Base-by-base conservation (phyloP, 2,329 filamentous ascomycete species). In the Catunica adiposa region DNA sequence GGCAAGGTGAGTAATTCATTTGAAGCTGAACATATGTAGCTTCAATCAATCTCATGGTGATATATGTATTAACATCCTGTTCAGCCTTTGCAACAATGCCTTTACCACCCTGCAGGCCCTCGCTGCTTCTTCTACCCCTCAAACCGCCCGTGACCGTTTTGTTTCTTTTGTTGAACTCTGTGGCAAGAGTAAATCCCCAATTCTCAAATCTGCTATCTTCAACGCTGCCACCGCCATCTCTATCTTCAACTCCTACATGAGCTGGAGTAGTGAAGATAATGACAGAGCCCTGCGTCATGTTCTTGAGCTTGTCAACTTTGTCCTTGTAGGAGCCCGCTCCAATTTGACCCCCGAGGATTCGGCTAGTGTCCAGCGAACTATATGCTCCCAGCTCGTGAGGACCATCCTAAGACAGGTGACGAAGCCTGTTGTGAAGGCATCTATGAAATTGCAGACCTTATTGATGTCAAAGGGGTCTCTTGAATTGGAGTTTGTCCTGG, bases 251-350 rank as follows among this genome's bases (percentile, higher is more conserved):
- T 82, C 80, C 62, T 84, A 79, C 63, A 69, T 83, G 53, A 79
- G 82, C 62, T 83, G 79, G 78, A 82, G 80, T 61, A 80, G 83
- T 62, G 77, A 77, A 56, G 79, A 83, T 62, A 76, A 79, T 58
- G 77, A 82, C 61, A 71, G 80, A 9, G 79, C 79, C 37, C 77
- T 83, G 75, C 76, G 75, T 59, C 71, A 82, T 57, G 74, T 82
- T 3, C 69, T 83, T 31, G 79, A 83, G 60, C 67, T 80, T 20
- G 66, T 82, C 22, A 70, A 72, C 4, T 70, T 71, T 55, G 70
- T 79, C 17, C 68, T 79, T 40, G 64, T 65, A 51, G 71, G 68
- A 55, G 79, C 82, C 58, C 73, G 77, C 0, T 64, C 70, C 26
- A 61, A 65, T 2, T 59, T 66, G n/a, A 64, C 64, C 20, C 67